Percentiles rank a stretch among this genome's conserved stretches.
phyloP scores from a whole-genome alignment of 257 asterid genomes.

The Fraxinus pennsylvanica region DNA sequence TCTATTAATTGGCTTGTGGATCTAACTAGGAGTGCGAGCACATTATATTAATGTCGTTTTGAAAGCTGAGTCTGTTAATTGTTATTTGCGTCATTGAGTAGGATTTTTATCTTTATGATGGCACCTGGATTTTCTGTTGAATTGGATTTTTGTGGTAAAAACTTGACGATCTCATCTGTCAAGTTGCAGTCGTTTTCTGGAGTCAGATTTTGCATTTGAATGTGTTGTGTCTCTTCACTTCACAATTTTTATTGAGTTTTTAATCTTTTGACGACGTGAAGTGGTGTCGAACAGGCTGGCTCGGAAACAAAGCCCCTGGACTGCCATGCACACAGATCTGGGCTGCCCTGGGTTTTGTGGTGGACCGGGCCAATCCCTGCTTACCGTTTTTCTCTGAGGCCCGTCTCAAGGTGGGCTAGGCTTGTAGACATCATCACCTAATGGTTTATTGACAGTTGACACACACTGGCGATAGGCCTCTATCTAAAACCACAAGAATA shows the following conservation, averaged over 20 bases:
- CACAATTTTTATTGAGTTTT: not conserved
- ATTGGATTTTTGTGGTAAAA: not conserved
- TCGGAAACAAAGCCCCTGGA: not conserved
- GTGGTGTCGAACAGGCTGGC: not conserved
- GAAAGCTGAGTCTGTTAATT: not conserved
- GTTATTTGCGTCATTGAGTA: not conserved
- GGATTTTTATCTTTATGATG: not conserved
- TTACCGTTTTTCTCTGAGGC: not conserved
- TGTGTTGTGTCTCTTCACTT: not conserved
- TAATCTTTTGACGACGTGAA: not conserved
- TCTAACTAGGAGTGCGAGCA: not conserved
- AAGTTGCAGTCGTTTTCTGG: not conserved
- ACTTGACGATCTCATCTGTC: not conserved
- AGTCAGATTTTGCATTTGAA: not conserved
- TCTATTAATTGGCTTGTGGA: not conserved
- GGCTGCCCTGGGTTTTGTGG: not conserved
- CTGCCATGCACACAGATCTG: not conserved
- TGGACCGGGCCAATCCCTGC: not conserved
- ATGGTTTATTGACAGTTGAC: too few species aligned
- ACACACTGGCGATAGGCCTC: too few species aligned
- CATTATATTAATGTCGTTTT: not conserved
- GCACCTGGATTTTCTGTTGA: not conserved
- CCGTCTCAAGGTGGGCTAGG: not conserved
- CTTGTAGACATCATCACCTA: too few species aligned
- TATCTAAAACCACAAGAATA: too few species aligned